phyloP scores from a whole-genome alignment of 2,329 filamentous ascomycete species.

The Stagonosporopsis rhizophila region DNA sequence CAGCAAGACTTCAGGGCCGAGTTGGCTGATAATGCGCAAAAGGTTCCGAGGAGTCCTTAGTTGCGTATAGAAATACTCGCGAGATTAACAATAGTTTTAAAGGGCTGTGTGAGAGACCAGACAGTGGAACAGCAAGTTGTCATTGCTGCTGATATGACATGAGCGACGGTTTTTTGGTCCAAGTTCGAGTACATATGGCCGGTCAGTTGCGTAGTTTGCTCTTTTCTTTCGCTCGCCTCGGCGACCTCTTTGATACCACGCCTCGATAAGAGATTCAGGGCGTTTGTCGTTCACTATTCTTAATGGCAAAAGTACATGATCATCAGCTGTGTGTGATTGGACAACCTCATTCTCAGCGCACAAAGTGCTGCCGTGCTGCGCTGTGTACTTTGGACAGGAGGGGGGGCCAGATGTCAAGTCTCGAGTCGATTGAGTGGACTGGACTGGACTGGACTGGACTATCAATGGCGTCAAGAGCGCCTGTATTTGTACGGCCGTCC shows the following conservation, averaged over 20 bases:
- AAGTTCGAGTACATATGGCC: constrained; percentile 1
- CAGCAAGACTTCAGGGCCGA: constrained; percentile 35
- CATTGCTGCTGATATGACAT: background rate
- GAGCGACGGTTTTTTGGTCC: background rate
- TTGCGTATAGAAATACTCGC: no score
- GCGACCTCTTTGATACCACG: constrained; percentile 16
- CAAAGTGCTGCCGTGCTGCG: background rate
- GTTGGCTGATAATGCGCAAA: constrained; percentile 29
- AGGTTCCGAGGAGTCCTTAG: constrained; percentile 9
- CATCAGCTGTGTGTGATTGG: background rate
- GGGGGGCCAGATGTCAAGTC: background rate
- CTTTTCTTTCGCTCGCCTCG: constrained; percentile 1
- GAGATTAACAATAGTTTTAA: background rate
- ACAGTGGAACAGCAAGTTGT: background rate
- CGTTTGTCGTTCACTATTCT: constrained; percentile 2
- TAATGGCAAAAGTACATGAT: background rate
- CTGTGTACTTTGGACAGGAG: background rate
- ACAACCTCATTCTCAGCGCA: no score
- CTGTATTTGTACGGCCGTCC: background rate
- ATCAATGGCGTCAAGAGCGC: constrained; percentile 5
- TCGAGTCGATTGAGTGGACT: background rate
- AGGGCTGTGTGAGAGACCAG: background rate
- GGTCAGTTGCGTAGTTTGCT: background rate
- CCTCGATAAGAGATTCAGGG: background rate
- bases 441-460: no score